Conservation (phyloP, 2,329 filamentous ascomycete genomes). For the Stemphylium lycopersici region DNA sequence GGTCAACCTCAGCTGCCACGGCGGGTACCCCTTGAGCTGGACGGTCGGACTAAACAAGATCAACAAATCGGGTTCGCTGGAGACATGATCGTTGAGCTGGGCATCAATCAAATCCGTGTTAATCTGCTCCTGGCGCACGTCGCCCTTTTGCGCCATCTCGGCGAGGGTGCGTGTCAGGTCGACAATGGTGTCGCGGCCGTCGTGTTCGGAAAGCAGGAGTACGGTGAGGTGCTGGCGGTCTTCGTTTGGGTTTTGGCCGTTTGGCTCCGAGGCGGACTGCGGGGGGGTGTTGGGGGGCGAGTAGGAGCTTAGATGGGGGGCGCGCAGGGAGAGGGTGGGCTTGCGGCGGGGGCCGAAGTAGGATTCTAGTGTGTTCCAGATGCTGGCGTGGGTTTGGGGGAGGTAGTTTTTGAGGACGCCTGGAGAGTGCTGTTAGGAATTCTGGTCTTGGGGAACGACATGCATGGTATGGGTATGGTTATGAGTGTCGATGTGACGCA, state of each 20-base stretch:
- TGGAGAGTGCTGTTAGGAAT: constrained; percentile 43
- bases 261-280: constrained; percentile 36
- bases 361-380: constrained; percentile 78
- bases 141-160: constrained; percentile 91
- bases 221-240: constrained; percentile 60
- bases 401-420: constrained; percentile 90
- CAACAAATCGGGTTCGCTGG: constrained; percentile 87
- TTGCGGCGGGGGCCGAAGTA: constrained; percentile 78
- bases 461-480: no score
- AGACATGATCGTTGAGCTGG: constrained; percentile 78
- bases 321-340: constrained; percentile 74
- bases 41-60: constrained; percentile 85
- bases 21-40: constrained; percentile 88
- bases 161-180: constrained; percentile 93
- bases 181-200: constrained; percentile 91
- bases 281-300: constrained; percentile 53
- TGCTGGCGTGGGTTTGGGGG: constrained; percentile 78
- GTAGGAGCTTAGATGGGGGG: constrained; percentile 71
- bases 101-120: constrained; percentile 85
- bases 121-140: constrained; percentile 81
- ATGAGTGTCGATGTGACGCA: constrained; percentile 51
- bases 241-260: constrained; percentile 45
- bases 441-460: no score
- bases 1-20: constrained; percentile 93
- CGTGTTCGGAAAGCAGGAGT: constrained; percentile 82